These are phyloP conservation scores for Botrytis deweyae DNA, from an alignment of 2,329 filamentous ascomycete species.

Conservation along the genomic window DNA sequence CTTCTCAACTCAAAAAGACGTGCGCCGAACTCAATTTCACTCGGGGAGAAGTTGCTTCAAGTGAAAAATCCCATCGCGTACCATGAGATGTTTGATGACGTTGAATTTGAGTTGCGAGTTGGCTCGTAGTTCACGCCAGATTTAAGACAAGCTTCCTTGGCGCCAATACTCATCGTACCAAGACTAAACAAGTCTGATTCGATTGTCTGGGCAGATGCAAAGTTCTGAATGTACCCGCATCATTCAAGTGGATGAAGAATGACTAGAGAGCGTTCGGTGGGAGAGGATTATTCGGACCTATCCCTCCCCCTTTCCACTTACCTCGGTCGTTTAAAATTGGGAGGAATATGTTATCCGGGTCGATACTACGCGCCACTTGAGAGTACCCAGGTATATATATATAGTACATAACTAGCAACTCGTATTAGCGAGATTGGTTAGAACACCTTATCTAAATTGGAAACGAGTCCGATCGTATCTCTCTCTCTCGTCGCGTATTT, in stretches of 20 bases:
- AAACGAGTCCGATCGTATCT: background rate
- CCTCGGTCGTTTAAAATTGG: background rate
- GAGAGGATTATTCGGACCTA: background rate
- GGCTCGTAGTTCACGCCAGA: background rate
- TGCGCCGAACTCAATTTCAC: background rate
- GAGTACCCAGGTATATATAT: background rate
- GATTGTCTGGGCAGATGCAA: background rate
- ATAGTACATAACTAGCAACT: background rate
- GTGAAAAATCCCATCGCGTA: background rate
- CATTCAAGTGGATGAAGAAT: background rate
- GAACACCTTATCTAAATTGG: background rate
- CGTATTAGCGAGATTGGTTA: background rate
- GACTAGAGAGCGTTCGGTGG: background rate
- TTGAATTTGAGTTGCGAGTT: slow-evolving; percentile 18
- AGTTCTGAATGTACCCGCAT: background rate
- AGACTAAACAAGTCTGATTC: background rate
- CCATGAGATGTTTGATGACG: slow-evolving; percentile 7
- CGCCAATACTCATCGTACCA: slow-evolving; percentile 10
- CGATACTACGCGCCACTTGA: background rate
- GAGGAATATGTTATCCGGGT: background rate
- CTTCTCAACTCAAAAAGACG: too few species aligned
- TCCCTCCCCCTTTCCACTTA: background rate
- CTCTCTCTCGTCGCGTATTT: background rate
- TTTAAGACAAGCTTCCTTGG: slow-evolving; percentile 18
- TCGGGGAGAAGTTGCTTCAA: background rate